Conservation (phyloP, 129 eudicot genomes). For the Lactuca sativa region DNA sequence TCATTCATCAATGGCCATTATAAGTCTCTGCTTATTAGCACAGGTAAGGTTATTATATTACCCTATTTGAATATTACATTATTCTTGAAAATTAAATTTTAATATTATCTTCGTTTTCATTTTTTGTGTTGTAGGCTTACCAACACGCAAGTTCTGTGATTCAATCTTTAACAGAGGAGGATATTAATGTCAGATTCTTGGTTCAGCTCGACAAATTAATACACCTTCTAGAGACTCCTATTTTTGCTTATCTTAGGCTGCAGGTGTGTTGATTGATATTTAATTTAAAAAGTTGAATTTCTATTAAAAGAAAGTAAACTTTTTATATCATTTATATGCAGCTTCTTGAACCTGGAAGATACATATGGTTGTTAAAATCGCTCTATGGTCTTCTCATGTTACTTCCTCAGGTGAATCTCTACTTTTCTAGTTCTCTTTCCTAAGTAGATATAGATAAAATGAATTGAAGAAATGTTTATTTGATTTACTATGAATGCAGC, state of each 20-base stretch:
- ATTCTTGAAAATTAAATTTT: not conserved
- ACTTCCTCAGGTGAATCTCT: slow-evolving; percentile 79
- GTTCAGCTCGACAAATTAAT: slow-evolving; percentile 90
- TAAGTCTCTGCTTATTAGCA: slow-evolving; percentile 93
- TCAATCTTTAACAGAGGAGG: slow-evolving; percentile 87
- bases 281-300: not conserved
- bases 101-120: too few relatives aligned
- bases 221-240: slow-evolving; percentile 89
- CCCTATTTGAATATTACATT: slow-evolving; percentile 4
- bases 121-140: slow-evolving; percentile 52
- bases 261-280: slow-evolving; percentile 49
- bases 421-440: not conserved
- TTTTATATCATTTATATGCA: slow-evolving; percentile 34
- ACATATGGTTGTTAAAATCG: slow-evolving; percentile 79
- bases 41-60: slow-evolving; percentile 53
- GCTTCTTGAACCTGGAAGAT: slow-evolving; percentile 96
- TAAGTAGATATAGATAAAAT: not conserved
- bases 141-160: slow-evolving; percentile 88
- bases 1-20: slow-evolving; percentile 95
- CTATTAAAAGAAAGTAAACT: not conserved
- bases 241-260: slow-evolving; percentile 86
- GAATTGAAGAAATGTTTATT: too few relatives aligned
- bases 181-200: slow-evolving; percentile 83
- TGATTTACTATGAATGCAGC: slow-evolving; percentile 43
- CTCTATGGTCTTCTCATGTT: slow-evolving; percentile 91